Conservation (phyloP, 345 rosid genomes). For the Eutrema heterophyllum region DNA sequence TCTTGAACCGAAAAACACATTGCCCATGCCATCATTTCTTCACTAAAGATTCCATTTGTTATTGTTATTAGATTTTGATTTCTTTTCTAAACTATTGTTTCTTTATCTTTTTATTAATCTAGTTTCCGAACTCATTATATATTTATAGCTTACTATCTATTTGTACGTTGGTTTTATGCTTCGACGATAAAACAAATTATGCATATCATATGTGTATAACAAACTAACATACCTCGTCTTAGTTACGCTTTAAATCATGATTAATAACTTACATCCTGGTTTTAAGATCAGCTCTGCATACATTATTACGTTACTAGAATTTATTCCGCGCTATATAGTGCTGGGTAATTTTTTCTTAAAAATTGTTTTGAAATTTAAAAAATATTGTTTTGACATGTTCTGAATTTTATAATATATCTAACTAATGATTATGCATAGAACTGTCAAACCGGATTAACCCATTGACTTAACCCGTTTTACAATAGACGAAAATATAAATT, state of each 20-base stretch:
- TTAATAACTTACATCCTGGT: not conserved
- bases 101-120: not conserved
- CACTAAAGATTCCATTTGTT: slow-evolving; percentile 1
- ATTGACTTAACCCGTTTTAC: too few species aligned
- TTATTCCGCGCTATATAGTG: too few species aligned
- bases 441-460: too few species aligned
- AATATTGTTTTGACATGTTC: too few species aligned
- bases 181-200: not conserved
- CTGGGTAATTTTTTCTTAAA: too few species aligned
- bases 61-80: not conserved
- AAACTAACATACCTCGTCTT: not conserved
- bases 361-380: too few species aligned
- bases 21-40: slow-evolving; percentile 18
- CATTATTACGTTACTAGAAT: not conserved
- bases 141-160: not conserved
- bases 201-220: not conserved
- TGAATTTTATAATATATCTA: too few species aligned
- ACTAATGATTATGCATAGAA: too few species aligned
- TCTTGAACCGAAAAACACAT: slow-evolving; percentile 10
- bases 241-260: not conserved
- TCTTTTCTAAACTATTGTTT: not conserved
- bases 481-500: too few species aligned
- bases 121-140: not conserved
- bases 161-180: not conserved
- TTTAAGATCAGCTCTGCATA: not conserved